Base-by-base conservation (phyloP, 148 eudicot genomes). In the Drosera capensis region DNA sequence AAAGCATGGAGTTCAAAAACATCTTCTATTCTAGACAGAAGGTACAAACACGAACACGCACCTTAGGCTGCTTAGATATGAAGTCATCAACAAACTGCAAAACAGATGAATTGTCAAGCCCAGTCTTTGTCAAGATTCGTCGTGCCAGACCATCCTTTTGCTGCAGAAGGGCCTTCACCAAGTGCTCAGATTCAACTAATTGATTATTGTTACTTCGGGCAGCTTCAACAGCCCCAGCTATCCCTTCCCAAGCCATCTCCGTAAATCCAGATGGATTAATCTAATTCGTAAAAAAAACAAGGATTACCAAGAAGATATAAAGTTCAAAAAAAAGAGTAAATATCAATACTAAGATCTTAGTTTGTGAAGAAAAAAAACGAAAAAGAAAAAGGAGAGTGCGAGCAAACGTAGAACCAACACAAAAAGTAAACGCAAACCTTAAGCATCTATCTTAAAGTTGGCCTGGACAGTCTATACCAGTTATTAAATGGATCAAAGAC, bases 181-280 rank as follows among this genome's bases (percentile, higher is more conserved):
- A 56, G 60, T 92, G 99, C 77, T 92, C 99, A 60, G 95, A 73
- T 49, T 92, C 95, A 16, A 92, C 95, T 17, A 92, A 58, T 64
- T 92, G 99, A 38, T 92, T 95, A 54, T 79, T 92, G 67, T 62
- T 69, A 34, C 20, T 59, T 15, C 72, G 74, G 51, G 99, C 95
- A 35, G 94, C 93, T 26, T 80, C 88, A 40, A 78, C 68, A 50
- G 99, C 83, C 60, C 88, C 95, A 48, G 79, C 68, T 43, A 92
- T 40, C 39, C 95, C 95, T 50, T 92, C 99, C 88, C 88, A 85
- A 16, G 99, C 99, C 99, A 81, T 92, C 70, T 92, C 99, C 28
- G 99, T 92, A 56, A 50, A 92, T 44, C 85, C 85, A 19, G 88
- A 71, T 58, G 70, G 72, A 65, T 62, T 85, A 25, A 85, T 57